Conservation (phyloP, 108 stramenopile genomes). For the Parietichytrium sp. region DNA sequence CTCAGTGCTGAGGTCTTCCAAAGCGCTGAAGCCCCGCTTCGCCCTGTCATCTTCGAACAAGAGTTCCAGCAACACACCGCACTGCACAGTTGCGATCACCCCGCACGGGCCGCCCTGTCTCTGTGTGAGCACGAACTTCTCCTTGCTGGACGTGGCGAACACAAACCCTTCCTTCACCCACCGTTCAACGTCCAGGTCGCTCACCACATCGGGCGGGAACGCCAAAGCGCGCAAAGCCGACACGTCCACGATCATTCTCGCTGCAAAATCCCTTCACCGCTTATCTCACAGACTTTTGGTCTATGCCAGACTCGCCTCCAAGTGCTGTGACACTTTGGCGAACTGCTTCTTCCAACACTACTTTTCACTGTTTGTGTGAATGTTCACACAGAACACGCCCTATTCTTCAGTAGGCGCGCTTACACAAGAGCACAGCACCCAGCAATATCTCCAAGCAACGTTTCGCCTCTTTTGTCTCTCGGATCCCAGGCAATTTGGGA, state of each 20-base stretch:
- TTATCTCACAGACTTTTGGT: no score
- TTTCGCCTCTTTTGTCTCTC: no score
- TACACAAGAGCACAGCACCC: no score
- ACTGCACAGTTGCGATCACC: slow-evolving; percentile 2
- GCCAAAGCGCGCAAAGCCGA: not conserved
- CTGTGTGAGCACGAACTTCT: not conserved
- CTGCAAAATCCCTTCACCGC: no score
- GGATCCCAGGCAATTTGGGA: no score
- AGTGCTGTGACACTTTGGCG: no score
- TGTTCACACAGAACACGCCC: no score
- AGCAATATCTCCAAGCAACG: no score
- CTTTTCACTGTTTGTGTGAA: no score
- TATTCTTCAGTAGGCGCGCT: no score
- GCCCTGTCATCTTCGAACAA: slow-evolving; percentile 3
- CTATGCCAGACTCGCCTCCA: no score
- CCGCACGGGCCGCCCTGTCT: slow-evolving; percentile 37
- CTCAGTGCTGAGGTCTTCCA: not conserved
- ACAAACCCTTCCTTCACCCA: not conserved
- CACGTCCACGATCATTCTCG: not conserved
- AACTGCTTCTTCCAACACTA: no score
- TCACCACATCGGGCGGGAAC: not conserved
- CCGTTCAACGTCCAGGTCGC: slow-evolving; percentile 8
- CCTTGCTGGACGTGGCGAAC: not conserved
- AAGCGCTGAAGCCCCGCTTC: not conserved
- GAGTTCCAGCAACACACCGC: not conserved